Evolutionary conservation across 2,329 filamentous ascomycete genomes (phyloP).

Genomic region (Fusarium concolor): DNA sequence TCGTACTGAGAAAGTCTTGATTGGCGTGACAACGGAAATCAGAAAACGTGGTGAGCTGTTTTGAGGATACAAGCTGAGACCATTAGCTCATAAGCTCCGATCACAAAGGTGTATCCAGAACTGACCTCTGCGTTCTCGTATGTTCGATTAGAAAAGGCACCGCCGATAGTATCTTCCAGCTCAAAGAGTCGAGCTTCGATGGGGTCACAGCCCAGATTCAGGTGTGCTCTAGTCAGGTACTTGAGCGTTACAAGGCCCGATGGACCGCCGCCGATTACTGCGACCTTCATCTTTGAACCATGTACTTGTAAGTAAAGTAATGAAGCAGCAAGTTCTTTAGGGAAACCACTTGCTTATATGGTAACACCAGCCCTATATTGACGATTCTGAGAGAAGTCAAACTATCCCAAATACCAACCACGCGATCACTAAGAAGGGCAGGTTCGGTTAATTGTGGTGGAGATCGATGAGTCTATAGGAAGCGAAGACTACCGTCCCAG

Average conservation of each 20-base stretch:
- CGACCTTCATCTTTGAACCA: constrained; percentile 10
- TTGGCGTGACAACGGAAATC: not conserved
- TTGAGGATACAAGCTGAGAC: not conserved
- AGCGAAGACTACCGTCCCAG: no score
- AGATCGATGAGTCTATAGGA: no score
- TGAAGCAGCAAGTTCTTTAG: no score
- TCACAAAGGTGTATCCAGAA: no score
- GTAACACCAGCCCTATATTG: no score
- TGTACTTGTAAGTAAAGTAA: no score
- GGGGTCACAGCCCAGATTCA: not conserved
- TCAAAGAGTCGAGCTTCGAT: not conserved
- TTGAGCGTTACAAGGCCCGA: not conserved
- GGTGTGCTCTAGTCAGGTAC: not conserved
- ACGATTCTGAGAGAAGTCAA: no score
- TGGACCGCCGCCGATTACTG: not conserved
- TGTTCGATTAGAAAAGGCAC: not conserved
- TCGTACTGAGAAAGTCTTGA: not conserved
- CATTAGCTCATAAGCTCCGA: accelerated
- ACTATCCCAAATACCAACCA: no score
- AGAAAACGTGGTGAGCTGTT: not conserved
- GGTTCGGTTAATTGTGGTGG: no score
- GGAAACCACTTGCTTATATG: no score
- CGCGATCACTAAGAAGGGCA: no score
- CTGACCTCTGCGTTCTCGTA: not conserved
- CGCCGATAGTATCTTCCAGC: not conserved